Evolutionary conservation across 805 yeast species (phyloP).

Genomic region (Spencermartinsiella europaea): DNA sequence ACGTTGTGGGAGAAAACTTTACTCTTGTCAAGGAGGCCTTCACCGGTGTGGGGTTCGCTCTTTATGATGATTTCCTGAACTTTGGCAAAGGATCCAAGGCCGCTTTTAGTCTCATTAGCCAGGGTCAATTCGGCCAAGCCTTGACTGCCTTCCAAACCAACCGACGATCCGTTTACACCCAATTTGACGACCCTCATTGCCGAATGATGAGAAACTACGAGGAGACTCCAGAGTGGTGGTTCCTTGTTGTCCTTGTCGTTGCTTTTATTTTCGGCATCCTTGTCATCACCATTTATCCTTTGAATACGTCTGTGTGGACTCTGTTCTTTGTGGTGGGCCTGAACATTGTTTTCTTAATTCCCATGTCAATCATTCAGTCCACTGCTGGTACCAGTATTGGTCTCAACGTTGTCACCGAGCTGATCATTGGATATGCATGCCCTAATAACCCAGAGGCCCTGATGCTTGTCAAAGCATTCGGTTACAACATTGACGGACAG

Average conservation of each 20-base stretch:
- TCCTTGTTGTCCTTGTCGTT: slow-evolving; percentile 42
- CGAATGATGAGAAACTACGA: slow-evolving; percentile 46
- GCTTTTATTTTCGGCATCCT: slow-evolving; percentile 41
- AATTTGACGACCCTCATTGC: slow-evolving; percentile 21
- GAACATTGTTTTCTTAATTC: slow-evolving; percentile 54
- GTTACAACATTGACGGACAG: slow-evolving; percentile 46
- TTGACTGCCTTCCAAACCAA: slow-evolving; percentile 25
- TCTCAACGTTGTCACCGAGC: slow-evolving; percentile 56
- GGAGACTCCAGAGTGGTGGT: slow-evolving; percentile 78
- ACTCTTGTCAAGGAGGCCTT: slow-evolving; percentile 28
- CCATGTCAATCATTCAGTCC: slow-evolving; percentile 56
- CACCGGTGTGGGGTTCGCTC: slow-evolving; percentile 7
- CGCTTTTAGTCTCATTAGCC: neutral
- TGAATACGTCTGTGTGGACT: slow-evolving; percentile 58
- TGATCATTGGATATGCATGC: slow-evolving; percentile 58
- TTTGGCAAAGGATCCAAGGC: slow-evolving; percentile 3
- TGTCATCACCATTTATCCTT: slow-evolving; percentile 36
- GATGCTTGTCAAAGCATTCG: slow-evolving; percentile 45
- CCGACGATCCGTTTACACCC: slow-evolving; percentile 55
- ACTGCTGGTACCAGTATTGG: slow-evolving; percentile 54
- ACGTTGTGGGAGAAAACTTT: slow-evolving; percentile 27
- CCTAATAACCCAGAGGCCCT: slow-evolving; percentile 56
- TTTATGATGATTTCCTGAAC: slow-evolving; percentile 22
- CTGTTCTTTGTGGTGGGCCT: slow-evolving; percentile 52
- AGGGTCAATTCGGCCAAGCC: neutral